Evolutionary conservation across 371 early-diverging fungal species (phyloP).

Genomic region (Mucor circinelloides): DNA sequence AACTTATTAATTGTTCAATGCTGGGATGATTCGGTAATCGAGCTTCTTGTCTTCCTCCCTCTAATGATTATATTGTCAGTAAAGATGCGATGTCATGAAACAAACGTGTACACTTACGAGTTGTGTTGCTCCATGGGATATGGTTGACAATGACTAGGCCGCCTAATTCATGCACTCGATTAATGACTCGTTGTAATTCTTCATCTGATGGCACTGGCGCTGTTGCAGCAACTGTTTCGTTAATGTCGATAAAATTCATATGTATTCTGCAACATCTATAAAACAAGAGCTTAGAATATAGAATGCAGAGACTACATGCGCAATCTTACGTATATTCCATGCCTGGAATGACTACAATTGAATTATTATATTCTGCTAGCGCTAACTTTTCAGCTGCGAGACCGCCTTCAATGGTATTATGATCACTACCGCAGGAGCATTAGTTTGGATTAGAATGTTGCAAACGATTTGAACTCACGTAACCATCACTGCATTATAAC

Average conservation of each 20-base stretch:
- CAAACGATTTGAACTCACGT: conserved; percentile 24
- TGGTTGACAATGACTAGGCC: conserved; percentile 82
- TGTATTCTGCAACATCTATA: conserved; percentile 72
- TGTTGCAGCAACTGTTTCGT: conserved; percentile 59
- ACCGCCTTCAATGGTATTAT: conserved; percentile 73
- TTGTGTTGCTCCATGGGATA: conserved; percentile 80
- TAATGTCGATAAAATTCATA: conserved; percentile 80
- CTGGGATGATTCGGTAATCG: conserved; percentile 70
- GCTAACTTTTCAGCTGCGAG: conserved; percentile 66
- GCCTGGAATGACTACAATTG: conserved; percentile 71
- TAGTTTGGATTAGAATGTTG: not conserved
- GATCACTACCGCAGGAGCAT: conserved; percentile 52
- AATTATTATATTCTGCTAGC: conserved; percentile 49
- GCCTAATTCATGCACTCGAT: conserved; percentile 65
- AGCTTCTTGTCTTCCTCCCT: conserved; percentile 57
- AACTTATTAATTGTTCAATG: conserved; percentile 58
- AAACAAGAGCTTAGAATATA: not conserved
- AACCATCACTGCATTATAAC: conserved; percentile 77
- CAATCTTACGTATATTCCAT: conserved; percentile 66
- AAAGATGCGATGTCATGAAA: not conserved
- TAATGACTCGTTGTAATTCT: conserved; percentile 62
- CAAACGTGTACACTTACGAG: conserved; percentile 35
- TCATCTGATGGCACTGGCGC: conserved; percentile 68
- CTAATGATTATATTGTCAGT: conserved; percentile 19
- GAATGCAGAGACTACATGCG: no score